phyloP scores from a whole-genome alignment of 2,329 filamentous ascomycete species.

The Hymenoscyphus fructigenus region DNA sequence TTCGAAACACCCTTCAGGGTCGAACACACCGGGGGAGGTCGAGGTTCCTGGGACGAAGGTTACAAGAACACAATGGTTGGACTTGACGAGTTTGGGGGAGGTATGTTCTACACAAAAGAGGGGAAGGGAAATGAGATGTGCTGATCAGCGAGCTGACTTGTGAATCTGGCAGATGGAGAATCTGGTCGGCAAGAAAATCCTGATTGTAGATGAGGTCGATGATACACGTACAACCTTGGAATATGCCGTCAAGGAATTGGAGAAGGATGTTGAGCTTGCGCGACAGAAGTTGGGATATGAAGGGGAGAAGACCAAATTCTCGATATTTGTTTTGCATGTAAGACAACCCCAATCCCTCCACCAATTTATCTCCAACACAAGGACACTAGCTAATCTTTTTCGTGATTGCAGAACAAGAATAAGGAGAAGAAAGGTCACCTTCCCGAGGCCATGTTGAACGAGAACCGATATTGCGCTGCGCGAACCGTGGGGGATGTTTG shows the following conservation, averaged over 20 bases:
- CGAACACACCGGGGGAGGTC: constrained; percentile 42
- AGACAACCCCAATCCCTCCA: constrained; percentile 10
- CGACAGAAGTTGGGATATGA: constrained; percentile 69
- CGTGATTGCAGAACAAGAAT: constrained; percentile 76
- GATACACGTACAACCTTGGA: constrained; percentile 93
- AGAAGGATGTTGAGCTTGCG: constrained; percentile 89
- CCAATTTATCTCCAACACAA: neutral
- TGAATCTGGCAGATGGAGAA: constrained; percentile 66
- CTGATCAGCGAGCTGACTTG: neutral
- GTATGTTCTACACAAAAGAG: neutral
- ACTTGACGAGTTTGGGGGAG: constrained; percentile 75
- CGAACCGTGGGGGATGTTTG: constrained; percentile 89
- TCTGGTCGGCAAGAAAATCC: constrained; percentile 84
- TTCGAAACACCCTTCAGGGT: constrained; percentile 51
- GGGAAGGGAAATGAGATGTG: neutral
- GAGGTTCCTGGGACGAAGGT: constrained; percentile 90
- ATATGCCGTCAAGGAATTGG: constrained; percentile 87
- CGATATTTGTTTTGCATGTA: constrained; percentile 93
- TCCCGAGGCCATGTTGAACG: constrained; percentile 72
- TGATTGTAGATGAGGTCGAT: constrained; percentile 95
- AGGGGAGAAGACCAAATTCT: constrained; percentile 81
- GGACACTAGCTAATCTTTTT: constrained; percentile 15
- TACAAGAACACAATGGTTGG: constrained; percentile 97
- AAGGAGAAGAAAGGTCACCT: constrained; percentile 91
- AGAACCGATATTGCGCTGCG: constrained; percentile 78